A percentile compares a stretch with the other conserved stretches of the same genome.
These are phyloP conservation scores for Hortaea werneckii DNA, from an alignment of 2,329 filamentous ascomycete genomes.

Conservation along the genomic window DNA sequence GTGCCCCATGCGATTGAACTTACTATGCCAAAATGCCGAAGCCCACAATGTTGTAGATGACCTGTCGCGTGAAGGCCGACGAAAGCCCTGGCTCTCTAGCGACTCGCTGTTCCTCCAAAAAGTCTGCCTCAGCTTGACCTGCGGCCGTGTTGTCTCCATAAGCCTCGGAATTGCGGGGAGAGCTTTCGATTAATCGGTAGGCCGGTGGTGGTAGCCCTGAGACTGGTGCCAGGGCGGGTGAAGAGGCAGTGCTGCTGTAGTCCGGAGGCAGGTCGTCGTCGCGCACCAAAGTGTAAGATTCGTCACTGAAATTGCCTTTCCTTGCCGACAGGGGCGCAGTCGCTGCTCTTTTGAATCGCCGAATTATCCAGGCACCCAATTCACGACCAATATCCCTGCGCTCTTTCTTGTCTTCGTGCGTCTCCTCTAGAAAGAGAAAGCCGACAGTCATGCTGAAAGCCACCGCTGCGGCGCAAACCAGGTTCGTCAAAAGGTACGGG, in stretches of 20 bases:
- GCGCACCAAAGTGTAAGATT: slow-evolving; percentile 52
- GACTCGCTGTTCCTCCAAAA: slow-evolving; percentile 21
- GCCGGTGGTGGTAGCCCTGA: slow-evolving; percentile 19
- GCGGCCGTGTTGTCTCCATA: slow-evolving; percentile 9
- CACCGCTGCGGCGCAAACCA: slow-evolving; percentile 75
- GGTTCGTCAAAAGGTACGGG: slow-evolving; percentile 83
- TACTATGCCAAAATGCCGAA: slow-evolving; percentile 93
- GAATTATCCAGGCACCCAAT: slow-evolving; percentile 59
- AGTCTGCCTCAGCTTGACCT: slow-evolving; percentile 14
- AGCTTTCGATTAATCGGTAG: slow-evolving; percentile 23
- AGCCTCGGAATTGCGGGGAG: slow-evolving; percentile 15
- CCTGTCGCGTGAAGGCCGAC: slow-evolving; percentile 71
- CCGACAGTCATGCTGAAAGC: slow-evolving; percentile 66
- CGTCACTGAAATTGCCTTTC: slow-evolving; percentile 43
- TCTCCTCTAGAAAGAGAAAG: slow-evolving; percentile 85
- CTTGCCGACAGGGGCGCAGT: slow-evolving; percentile 21
- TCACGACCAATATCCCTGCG: slow-evolving; percentile 67
- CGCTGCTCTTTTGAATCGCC: slow-evolving; percentile 13
- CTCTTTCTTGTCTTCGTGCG: slow-evolving; percentile 71
- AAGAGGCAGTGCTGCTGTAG: slow-evolving; percentile 52
- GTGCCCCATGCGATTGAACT: slow-evolving; percentile 33
- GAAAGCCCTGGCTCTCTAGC: slow-evolving; percentile 29
- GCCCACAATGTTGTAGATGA: slow-evolving; percentile 76
- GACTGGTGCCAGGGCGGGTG: slow-evolving; percentile 35
- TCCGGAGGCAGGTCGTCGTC: slow-evolving; percentile 54